Conservation (phyloP, 179 eudicot genomes). For the Beta corolliflora region DNA sequence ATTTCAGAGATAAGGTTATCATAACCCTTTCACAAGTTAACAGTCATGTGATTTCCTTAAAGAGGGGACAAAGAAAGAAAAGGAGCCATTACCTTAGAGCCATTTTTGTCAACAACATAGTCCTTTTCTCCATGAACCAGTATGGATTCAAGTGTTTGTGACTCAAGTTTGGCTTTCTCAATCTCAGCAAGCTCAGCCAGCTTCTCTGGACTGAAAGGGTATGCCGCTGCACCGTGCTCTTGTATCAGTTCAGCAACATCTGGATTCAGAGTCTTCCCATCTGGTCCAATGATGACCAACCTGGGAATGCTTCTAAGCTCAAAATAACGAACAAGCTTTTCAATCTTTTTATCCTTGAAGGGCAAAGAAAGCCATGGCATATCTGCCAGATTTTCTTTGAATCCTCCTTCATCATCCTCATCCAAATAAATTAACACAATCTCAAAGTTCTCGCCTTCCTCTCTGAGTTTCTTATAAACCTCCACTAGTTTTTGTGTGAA, state of each 20-base stretch:
- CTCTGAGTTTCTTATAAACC: slow-evolving; percentile 52
- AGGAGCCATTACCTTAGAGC: slow-evolving; percentile 51
- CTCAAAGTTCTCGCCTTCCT: slow-evolving; percentile 68
- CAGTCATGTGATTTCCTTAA: not conserved
- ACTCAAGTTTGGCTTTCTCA: slow-evolving; percentile 63
- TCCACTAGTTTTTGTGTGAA: slow-evolving; percentile 62
- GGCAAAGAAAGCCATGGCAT: slow-evolving; percentile 80
- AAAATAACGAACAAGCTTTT: slow-evolving; percentile 61
- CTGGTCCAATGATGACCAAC: slow-evolving; percentile 63
- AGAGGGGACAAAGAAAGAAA: not conserved
- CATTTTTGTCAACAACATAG: slow-evolving; percentile 66
- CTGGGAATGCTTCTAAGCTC: slow-evolving; percentile 63
- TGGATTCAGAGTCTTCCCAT: slow-evolving; percentile 72
- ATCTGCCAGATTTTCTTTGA: slow-evolving; percentile 36
- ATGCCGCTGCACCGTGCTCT: slow-evolving; percentile 71
- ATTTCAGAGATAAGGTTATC: too few relatives aligned
- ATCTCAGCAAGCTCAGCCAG: slow-evolving; percentile 70
- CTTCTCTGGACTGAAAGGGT: slow-evolving; percentile 85
- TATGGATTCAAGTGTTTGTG: slow-evolving; percentile 78
- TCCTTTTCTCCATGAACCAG: slow-evolving; percentile 64
- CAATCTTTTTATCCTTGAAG: slow-evolving; percentile 61
- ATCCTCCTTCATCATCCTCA: slow-evolving; percentile 51
- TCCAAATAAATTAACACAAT: slow-evolving; percentile 72
- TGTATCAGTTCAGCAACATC: slow-evolving; percentile 66
- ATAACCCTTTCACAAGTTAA: not conserved